Base-by-base conservation (phyloP, 495 filamentous ascomycete genomes). In the Neurospora terricola region DNA sequence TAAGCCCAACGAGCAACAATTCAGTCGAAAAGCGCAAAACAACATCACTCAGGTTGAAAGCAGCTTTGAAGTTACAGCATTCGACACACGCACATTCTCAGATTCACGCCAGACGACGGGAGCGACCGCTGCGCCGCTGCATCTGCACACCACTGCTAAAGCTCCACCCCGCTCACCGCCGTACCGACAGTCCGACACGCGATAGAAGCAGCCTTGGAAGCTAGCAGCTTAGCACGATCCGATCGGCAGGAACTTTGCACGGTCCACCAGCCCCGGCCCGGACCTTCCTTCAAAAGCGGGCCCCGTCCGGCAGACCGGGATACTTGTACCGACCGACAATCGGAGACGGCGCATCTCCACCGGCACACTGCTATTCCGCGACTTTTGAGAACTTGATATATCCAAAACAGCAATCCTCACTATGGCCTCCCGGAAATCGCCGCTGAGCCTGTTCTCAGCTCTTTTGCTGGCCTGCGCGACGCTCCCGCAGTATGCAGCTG, bases 401-500 rank as follows among this genome's bases (percentile, higher is more conserved):
- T n/a, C n/a, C 12, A 37, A 72, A 16, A 71, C 38, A 74, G 18
- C 43, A 69, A 42, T 30, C 48, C 5, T 42, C 59, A 73, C 36
- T 14, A 75, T 77, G 76, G 43, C 42, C 7, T 43, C 27, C 4
- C 69, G 39, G 37, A 71, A 70, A 66, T 72, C 73, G 45, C 72
- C 68, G 73, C 69, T 71, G 12, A 38, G 72, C 36, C 62, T 79
- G 42, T 71, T 81, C 38, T 69, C 77, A 37, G 75, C 77, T 38
- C 70, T 83, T 70, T 75, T 81, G 48, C 73, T 80, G 8, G 40
- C 77, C 38, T 74, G 80, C 23, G 69, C 70, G 38, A 38, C 71
- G 70, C 69, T 74, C 34, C 72, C 81, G 16, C 82, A 83, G 73
- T n/a, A 69, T 11, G 78, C 82, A 70, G 75, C 77, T 38, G 83